phyloP scores from a whole-genome alignment of 805 yeast genomes.

The Candida piceae region DNA sequence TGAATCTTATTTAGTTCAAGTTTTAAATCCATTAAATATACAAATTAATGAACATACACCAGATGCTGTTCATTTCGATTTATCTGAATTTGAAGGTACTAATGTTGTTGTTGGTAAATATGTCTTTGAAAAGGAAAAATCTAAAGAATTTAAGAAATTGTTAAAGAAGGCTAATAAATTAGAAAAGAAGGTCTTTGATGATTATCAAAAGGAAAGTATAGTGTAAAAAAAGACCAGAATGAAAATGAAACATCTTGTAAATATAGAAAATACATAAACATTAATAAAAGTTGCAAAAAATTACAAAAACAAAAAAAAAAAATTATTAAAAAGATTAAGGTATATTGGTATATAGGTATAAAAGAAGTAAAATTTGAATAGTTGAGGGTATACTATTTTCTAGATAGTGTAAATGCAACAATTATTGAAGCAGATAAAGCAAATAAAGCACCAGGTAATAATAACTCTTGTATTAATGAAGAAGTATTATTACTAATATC shows the following conservation, averaged over 20 bases:
- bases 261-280: constrained; percentile 1
- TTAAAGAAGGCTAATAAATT: constrained; percentile 28
- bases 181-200: constrained; percentile 19
- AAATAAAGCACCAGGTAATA: constrained; percentile 61
- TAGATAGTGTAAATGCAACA: constrained; percentile 49
- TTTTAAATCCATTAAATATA: constrained; percentile 37
- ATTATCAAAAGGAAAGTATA: constrained; percentile 9
- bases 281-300: no score
- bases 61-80: constrained; percentile 62
- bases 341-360: not conserved
- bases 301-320: not conserved
- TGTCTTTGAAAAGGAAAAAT: constrained; percentile 41
- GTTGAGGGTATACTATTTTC: constrained; percentile 28
- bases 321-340: not conserved
- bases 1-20: constrained; percentile 29
- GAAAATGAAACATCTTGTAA: constrained; percentile 9
- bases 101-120: constrained; percentile 53
- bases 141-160: constrained; percentile 42
- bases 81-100: constrained; percentile 49
- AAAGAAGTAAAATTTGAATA: constrained; percentile 2
- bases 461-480: constrained; percentile 47
- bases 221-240: not conserved
- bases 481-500: no score
- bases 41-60: constrained; percentile 55
- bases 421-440: constrained; percentile 55